Conservation (phyloP, 106 monocot genomes). For the Platanthera zijinensis region DNA sequence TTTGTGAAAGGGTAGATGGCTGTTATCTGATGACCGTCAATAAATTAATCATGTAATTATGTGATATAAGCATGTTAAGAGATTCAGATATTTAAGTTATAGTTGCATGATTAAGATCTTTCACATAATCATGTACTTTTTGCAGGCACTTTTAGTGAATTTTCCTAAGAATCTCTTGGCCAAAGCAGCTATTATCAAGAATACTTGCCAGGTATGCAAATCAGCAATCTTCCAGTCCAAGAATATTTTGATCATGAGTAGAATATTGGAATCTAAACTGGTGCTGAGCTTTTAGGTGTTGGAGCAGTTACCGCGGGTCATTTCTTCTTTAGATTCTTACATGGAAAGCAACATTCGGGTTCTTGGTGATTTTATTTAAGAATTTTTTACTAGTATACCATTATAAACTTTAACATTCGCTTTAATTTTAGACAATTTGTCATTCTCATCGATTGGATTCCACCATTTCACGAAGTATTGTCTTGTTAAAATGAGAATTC, state of each 20-base stretch:
- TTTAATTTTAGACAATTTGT: no score
- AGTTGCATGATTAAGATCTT: background rate
- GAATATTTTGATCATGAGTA: background rate
- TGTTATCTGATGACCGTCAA: no score
- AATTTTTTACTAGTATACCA: no score
- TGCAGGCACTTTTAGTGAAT: slow-evolving; percentile 55
- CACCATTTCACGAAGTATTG: no score
- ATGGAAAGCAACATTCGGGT: slow-evolving; percentile 28
- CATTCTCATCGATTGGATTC: no score
- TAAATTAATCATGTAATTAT: no score
- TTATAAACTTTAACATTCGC: background rate
- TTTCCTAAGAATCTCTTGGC: slow-evolving; percentile 74
- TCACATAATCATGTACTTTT: slow-evolving; percentile 2
- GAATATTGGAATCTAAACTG: background rate
- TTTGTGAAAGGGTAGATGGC: no score
- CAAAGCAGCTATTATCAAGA: slow-evolving; percentile 62
- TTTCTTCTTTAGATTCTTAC: slow-evolving; percentile 79
- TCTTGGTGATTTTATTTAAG: background rate
- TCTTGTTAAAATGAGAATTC: no score
- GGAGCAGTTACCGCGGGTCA: slow-evolving; percentile 58
- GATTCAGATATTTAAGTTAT: background rate
- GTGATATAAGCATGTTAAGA: background rate
- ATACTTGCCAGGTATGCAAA: slow-evolving; percentile 63
- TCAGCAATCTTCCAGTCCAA: background rate
- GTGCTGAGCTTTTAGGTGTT: slow-evolving; percentile 34